Conservation (phyloP, 2,329 filamentous ascomycete species). For the Diplodia mutila region DNA sequence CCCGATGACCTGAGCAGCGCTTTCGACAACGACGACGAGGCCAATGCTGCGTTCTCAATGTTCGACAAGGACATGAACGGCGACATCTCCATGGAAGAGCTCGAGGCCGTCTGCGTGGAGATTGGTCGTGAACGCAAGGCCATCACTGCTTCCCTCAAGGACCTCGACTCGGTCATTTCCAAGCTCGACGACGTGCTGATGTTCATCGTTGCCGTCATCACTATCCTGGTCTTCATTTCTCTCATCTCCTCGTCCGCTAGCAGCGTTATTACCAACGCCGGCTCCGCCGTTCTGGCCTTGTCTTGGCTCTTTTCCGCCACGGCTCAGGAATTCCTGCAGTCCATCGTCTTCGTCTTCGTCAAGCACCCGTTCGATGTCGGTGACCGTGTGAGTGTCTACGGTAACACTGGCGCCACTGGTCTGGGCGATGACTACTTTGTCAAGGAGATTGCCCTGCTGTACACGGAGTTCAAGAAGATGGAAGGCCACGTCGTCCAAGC, state of each 20-base stretch:
- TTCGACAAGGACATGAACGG: slow-evolving; percentile 98
- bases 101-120: slow-evolving; percentile 91
- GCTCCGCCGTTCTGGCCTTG: slow-evolving; percentile 82
- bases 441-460: slow-evolving; percentile 88
- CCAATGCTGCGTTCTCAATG: slow-evolving; percentile 84
- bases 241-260: slow-evolving; percentile 90
- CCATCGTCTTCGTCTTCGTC: slow-evolving; percentile 92
- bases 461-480: slow-evolving; percentile 99
- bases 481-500: slow-evolving; percentile 95
- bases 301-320: slow-evolving; percentile 93
- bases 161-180: slow-evolving; percentile 88
- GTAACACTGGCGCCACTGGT: slow-evolving; percentile 78
- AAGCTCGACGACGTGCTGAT: slow-evolving; percentile 89
- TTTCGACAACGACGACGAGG: slow-evolving; percentile 82
- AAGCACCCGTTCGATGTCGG: slow-evolving; percentile 98
- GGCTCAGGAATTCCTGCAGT: slow-evolving; percentile 92
- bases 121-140: slow-evolving; percentile 94
- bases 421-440: slow-evolving; percentile 94
- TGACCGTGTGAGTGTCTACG: slow-evolving; percentile 89
- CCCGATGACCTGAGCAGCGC: slow-evolving; percentile 77
- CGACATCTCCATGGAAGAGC: slow-evolving; percentile 92
- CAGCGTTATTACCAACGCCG: slow-evolving; percentile 84
- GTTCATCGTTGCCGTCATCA: slow-evolving; percentile 80
- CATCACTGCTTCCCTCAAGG: slow-evolving; percentile 91
- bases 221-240: slow-evolving; percentile 83